phyloP scores from a whole-genome alignment of 129 eudicot species.

The Mikania micrantha region DNA sequence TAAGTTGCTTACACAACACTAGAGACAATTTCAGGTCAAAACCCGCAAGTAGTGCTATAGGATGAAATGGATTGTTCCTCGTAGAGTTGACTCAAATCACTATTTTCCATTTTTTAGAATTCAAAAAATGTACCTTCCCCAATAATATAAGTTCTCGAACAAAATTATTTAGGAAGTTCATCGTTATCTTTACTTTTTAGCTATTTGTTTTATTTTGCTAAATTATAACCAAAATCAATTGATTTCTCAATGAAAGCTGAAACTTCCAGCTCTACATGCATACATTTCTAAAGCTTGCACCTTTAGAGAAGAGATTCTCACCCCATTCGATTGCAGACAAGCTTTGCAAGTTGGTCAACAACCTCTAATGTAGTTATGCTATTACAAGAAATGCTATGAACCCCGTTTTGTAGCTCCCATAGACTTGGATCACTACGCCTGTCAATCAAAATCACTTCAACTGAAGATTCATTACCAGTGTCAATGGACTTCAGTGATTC shows the following conservation, averaged over 20 bases:
- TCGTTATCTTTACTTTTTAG: background rate
- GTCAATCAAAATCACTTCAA: conserved; percentile 70
- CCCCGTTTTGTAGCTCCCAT: conserved; percentile 63
- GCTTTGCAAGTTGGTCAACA: conserved; percentile 76
- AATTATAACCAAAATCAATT: background rate
- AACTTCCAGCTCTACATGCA: conserved; percentile 5
- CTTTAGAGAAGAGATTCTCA: conserved; percentile 27
- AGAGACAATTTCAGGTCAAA: background rate
- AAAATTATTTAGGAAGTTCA: background rate
- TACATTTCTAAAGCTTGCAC: conserved; percentile 1
- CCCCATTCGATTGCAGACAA: conserved; percentile 85
- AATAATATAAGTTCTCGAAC: background rate
- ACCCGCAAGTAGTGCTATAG: background rate
- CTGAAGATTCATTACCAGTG: conserved; percentile 38
- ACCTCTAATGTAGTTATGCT: conserved; percentile 58
- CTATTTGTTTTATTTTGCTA: background rate
- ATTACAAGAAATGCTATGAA: conserved; percentile 43
- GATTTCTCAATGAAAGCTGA: background rate
- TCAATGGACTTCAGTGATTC: conserved; percentile 64
- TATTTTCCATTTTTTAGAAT: background rate
- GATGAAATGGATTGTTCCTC: background rate
- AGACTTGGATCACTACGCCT: conserved; percentile 61
- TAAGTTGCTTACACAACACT: background rate
- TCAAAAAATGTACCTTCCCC: no score
- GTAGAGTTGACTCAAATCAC: background rate